A percentile compares a stretch with the other conserved stretches of the same genome.
These are phyloP conservation scores for Botrytis fabae DNA, from an alignment of 2,329 filamentous ascomycete species.

Conservation along the genomic window DNA sequence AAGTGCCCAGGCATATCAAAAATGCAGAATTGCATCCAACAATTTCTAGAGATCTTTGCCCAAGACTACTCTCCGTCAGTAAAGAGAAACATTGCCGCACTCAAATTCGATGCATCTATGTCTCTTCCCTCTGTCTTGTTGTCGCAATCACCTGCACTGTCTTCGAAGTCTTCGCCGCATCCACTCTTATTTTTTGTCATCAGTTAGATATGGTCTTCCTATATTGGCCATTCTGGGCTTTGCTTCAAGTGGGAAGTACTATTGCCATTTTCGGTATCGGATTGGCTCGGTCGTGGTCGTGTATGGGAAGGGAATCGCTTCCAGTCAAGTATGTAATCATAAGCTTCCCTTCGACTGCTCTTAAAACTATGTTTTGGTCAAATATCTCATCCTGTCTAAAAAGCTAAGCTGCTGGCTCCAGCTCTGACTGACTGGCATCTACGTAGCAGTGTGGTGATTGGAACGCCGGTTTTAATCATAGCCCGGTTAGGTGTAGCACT, in stretches of 20 bases:
- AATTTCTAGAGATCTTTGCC: neutral
- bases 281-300: slow-evolving; percentile 41
- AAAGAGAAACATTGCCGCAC: slow-evolving; percentile 36
- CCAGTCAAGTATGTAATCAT: slow-evolving; percentile 56
- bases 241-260: slow-evolving; percentile 56
- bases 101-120: slow-evolving; percentile 43
- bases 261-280: slow-evolving; percentile 58
- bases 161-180: slow-evolving; percentile 51
- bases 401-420: too few species aligned
- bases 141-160: slow-evolving; percentile 49
- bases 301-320: slow-evolving; percentile 34
- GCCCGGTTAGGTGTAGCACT: slow-evolving; percentile 31
- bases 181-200: slow-evolving; percentile 53
- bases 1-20: neutral
- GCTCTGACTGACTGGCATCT: neutral
- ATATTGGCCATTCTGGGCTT: slow-evolving; percentile 62
- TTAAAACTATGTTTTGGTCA: too few species aligned
- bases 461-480: slow-evolving; percentile 59
- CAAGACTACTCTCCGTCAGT: neutral
- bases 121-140: slow-evolving; percentile 48
- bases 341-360: neutral
- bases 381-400: neutral
- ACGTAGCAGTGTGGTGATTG: slow-evolving; percentile 51
- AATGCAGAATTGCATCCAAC: neutral
- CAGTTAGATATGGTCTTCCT: slow-evolving; percentile 58